phyloP scores from a whole-genome alignment of 495 filamentous ascomycete species.

The Lophiostoma macrostomum region DNA sequence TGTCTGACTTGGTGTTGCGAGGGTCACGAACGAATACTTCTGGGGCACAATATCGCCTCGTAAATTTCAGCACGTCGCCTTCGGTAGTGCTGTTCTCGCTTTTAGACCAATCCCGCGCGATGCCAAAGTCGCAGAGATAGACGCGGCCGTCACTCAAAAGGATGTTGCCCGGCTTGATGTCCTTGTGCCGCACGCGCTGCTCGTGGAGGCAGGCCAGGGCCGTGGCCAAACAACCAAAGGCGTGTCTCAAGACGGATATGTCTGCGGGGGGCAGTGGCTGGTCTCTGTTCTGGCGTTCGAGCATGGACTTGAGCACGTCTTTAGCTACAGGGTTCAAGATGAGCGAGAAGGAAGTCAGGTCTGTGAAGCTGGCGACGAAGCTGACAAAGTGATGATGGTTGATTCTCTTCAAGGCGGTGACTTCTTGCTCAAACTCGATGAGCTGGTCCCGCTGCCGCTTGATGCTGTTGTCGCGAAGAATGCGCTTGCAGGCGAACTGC shows the following conservation, averaged over 20 bases:
- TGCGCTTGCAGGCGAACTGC: slow-evolving; percentile 22
- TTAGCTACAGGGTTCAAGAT: slow-evolving; percentile 26
- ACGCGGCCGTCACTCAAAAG: slow-evolving; percentile 43
- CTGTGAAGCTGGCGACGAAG: slow-evolving; percentile 29
- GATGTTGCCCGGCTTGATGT: slow-evolving; percentile 50
- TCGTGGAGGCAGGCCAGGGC: slow-evolving; percentile 45
- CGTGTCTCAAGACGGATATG: neutral
- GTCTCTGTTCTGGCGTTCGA: neutral
- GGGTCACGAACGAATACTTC: slow-evolving; percentile 41
- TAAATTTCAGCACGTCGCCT: slow-evolving; percentile 38
- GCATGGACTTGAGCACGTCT: slow-evolving; percentile 15
- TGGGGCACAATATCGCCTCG: slow-evolving; percentile 47
- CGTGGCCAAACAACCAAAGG: slow-evolving; percentile 39
- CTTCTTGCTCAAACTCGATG: slow-evolving; percentile 18
- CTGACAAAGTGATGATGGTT: slow-evolving; percentile 20
- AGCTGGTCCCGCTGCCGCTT: slow-evolving; percentile 5
- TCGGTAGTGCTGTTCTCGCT: slow-evolving; percentile 32
- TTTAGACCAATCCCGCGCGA: slow-evolving; percentile 42
- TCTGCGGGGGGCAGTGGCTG: slow-evolving; percentile 10
- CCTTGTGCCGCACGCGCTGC: slow-evolving; percentile 44
- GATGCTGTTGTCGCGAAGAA: slow-evolving; percentile 4
- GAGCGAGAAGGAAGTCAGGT: slow-evolving; percentile 20
- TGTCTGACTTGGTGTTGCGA: slow-evolving; percentile 47
- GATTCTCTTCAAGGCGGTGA: slow-evolving; percentile 21
- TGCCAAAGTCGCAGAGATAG: slow-evolving; percentile 47